Base-by-base conservation (phyloP, 2,329 filamentous ascomycete species). In the Esteya vermicola region DNA sequence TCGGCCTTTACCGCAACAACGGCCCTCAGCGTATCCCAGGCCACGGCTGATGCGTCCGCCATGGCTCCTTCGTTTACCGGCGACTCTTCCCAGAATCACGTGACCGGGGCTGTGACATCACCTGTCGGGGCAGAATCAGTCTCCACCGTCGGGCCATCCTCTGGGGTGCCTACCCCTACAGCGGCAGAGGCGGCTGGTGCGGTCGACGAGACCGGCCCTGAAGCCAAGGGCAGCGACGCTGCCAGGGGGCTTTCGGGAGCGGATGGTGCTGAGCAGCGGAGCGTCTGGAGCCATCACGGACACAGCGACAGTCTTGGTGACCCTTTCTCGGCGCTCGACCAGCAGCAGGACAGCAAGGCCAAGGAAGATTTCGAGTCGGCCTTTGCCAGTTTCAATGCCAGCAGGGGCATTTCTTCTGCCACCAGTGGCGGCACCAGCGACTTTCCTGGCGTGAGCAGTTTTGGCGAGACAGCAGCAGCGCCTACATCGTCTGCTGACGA, bases 311-410 rank as follows among this genome's bases (percentile, higher is more conserved):
- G 51, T 45, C 33, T 59, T 50, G 26, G 26, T 9, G 71, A 74
- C 48, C 65, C 72, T 7, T 79, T 79, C 43, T 60, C 59, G 6
- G 61, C 62, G 22, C 57, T 68, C 44, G 68, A 72, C 41, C 62
- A 72, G 42, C 28, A 42, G 12, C 35, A 44, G 27, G 46, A 47
- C 18, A 65, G 64, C 40, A 76, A 75, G 57, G 73, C 76, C 31
- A 85, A 85, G 61, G 78, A 83, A 37, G 85, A 91, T 50, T 91
- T 93, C 49, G 85, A 93, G 53, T 78, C 79, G 45, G 85, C 85
- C 2, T 93, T 93, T 63, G 82, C 81, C 33, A 79, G 78, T 42
- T 89, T 91, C 50, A 66, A 67, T 39, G 67, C 62, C 36, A 61
- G 45, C 13, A 46, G 44, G 16, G 18, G 28, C 14, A 14, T n/a